These are phyloP conservation scores for Amanita jacksonii DNA, from an alignment of 768 basidiomycete genomes.

Conservation along the genomic window DNA sequence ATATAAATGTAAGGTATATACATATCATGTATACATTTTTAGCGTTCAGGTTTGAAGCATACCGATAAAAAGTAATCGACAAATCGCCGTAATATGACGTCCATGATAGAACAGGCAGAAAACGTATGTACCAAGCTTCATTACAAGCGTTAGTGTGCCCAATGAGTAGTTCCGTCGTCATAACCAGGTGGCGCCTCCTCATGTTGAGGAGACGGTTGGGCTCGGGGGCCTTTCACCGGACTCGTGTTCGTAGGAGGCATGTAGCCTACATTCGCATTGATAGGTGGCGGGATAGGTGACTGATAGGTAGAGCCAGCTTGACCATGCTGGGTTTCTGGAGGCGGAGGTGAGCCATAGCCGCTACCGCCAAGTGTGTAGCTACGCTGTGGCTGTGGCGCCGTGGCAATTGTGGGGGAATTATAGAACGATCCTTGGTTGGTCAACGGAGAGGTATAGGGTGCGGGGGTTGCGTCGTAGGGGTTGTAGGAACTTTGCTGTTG, in stretches of 20 bases:
- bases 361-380: slow-evolving; percentile 50
- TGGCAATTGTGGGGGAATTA: slow-evolving; percentile 13
- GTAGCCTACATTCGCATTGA: slow-evolving; percentile 27
- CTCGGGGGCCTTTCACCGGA: slow-evolving; percentile 35
- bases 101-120: not conserved
- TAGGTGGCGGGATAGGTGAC: slow-evolving; percentile 24
- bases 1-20: no score
- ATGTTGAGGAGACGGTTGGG: slow-evolving; percentile 25
- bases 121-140: not conserved
- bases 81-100: not conserved
- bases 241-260: slow-evolving; percentile 19
- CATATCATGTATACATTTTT: no score
- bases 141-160: slow-evolving; percentile 27
- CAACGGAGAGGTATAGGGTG: slow-evolving; percentile 12
- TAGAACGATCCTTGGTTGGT: slow-evolving; percentile 19
- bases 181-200: slow-evolving; percentile 61
- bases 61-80: not conserved
- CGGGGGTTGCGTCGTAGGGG: slow-evolving; percentile 13
- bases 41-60: no score
- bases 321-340: slow-evolving; percentile 24
- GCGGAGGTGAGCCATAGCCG: slow-evolving; percentile 30
- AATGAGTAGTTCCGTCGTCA: slow-evolving; percentile 46
- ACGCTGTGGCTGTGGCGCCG: slow-evolving; percentile 24
- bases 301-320: slow-evolving; percentile 15
- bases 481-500: slow-evolving; percentile 20